Base-by-base conservation (phyloP, 305 asterid genomes). In the Fraxinus baroniana region DNA sequence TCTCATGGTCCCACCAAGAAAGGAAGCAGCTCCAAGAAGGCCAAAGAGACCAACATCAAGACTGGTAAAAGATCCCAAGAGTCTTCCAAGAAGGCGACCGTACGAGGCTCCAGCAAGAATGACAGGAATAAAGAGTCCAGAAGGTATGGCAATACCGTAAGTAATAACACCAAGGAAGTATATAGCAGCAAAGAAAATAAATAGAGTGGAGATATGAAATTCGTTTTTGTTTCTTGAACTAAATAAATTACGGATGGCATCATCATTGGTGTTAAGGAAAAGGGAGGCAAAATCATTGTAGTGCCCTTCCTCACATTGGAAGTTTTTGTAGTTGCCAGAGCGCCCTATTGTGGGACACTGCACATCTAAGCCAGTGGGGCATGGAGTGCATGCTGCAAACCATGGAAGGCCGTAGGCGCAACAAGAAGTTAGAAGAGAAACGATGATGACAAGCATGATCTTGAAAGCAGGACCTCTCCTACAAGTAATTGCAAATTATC, bases 1-100 rank as follows among this genome's bases (percentile, higher is more conserved):
- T 79, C 99, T 91, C 99, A 95, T 95, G 46, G 97, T 93, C 72
- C 99, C 99, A 66, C 99, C 99, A 24, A 95, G 97, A 85, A 95
- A 95, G 4, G 99, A 94, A 80, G 98, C 99, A 20, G 99, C 96
- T 41, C 99, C 99, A 62, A 95, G 96, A 49, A 95, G 89, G 37
- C 92, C 91, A 85, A 94, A 95, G 62, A 91, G 92, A 70, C 99
- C 98, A 32, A 85, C 91, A 28, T 91, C 93, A 26, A 95, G 97
- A 79, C 57, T 86, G 64, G 97, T 90, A 49, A 90, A 20, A 1
- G 96, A 79, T 8, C 93, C 95, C 82, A 94, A 55, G 10, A 91
- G 84, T 78, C 90, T 83, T 52, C 97, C 98, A 49, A 93, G 88
- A 7, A 95, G 92, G 73, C 97, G 98, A 5, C 99, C 99, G 33